These are phyloP conservation scores for Ogataea methanolica DNA, from an alignment of 805 yeast genomes.

Conservation along the genomic window DNA sequence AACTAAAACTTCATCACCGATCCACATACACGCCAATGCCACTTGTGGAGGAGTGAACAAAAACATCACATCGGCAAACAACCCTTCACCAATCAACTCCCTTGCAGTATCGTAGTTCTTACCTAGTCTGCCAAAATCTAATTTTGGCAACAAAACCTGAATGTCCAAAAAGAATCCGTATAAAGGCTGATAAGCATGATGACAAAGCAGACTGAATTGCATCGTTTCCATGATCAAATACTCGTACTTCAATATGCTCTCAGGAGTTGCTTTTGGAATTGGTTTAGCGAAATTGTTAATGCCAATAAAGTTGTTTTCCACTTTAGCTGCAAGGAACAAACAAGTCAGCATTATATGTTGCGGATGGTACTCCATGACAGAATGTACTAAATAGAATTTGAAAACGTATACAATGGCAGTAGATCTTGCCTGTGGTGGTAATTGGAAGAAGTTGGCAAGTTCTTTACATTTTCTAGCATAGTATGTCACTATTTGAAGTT, in stretches of 20 bases:
- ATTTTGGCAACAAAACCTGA: constrained; percentile 51
- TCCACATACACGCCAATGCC: constrained; percentile 79
- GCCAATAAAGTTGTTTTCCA: constrained; percentile 86
- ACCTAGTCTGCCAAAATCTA: constrained; percentile 58
- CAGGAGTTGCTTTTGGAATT: constrained; percentile 61
- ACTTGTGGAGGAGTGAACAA: constrained; percentile 92
- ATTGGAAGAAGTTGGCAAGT: constrained; percentile 64
- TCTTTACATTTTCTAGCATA: constrained; percentile 70
- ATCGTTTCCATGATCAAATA: constrained; percentile 70
- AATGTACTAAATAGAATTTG: constrained; percentile 72
- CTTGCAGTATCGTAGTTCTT: constrained; percentile 68
- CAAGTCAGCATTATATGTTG: constrained; percentile 75
- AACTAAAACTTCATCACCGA: constrained; percentile 58
- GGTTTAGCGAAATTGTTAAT: constrained; percentile 73
- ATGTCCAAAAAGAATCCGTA: constrained; percentile 93
- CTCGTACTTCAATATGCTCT: constrained; percentile 71
- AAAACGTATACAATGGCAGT: constrained; percentile 82
- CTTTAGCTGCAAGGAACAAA: constrained; percentile 85
- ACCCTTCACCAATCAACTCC: constrained; percentile 57
- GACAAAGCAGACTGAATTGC: constrained; percentile 75
- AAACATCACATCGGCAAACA: constrained; percentile 72
- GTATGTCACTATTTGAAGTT: constrained; percentile 57
- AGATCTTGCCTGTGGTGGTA: constrained; percentile 85
- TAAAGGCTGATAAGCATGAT: constrained; percentile 85
- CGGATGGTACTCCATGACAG: constrained; percentile 87